Evolutionary conservation across 441 rosid genomes (phyloP), one percentile per base, ranked within the genome.

Genomic region (Pelargonium cotyledonis): DNA sequence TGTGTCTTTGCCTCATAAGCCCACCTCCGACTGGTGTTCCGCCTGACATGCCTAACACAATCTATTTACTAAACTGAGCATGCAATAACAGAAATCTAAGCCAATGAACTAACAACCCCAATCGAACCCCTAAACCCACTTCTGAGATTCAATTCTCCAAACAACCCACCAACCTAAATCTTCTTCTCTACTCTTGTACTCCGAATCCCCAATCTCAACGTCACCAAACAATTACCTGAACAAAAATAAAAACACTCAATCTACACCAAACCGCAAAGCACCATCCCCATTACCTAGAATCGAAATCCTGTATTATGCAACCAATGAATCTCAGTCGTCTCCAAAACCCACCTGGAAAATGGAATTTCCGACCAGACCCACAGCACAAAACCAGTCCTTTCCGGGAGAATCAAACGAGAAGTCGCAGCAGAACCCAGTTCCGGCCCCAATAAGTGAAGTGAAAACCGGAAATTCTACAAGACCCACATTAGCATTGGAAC

Each of bases 21-120:
- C 99, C 95, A 72, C 99, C 97, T 63, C 80, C 89, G 47, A 80
- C 85, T 0, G 99, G 99, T 55, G 97, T 85, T 68, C 99, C 99
- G 67, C 96, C 94, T 35, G 97, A 94, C 99, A 89, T 91, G 15
- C 61, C 72, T 65, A 77, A 21, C 77, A 1, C 65, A 40, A 61
- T 4, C 29, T 53, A 40, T 8, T 14, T 23, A 44, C 58, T 61
- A 61, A 72, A 10, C 46, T 9, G 53, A 70, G 10, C 58, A 53
- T 43, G 15, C 43, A 38, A 73, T 41, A 65, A 65, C 31, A 23
- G 38, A 65, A 57, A 68, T 65, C 70, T 7, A 6, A 61, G n/a
- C 7, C 64, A 67, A 40, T 6, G 10, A 74, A 19, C 60, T 29
- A 66, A 72, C 2, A 68, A 66, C 21, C 23, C 68, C 60, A 26